Conservation (phyloP, 2,329 filamentous ascomycete species). For the Trichophyton mentagrophytes region DNA sequence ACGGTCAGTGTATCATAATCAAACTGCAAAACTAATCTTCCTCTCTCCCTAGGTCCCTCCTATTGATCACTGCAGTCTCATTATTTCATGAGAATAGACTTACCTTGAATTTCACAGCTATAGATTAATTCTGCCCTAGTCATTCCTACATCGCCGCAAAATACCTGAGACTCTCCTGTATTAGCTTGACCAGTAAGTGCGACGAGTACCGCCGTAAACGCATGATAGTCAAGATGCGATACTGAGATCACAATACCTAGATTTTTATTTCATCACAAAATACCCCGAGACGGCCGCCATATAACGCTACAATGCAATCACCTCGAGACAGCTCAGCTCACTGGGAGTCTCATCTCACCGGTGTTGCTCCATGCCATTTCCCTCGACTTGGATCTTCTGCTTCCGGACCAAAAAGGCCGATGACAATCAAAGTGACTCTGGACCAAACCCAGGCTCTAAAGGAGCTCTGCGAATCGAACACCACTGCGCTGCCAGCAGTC, state of each 20-base stretch:
- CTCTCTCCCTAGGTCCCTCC: neutral
- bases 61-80: neutral
- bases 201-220: neutral
- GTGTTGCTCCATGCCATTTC: slow-evolving; percentile 22
- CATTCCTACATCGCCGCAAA: neutral
- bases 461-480: slow-evolving; percentile 4
- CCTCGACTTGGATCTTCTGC: slow-evolving; percentile 23
- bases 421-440: slow-evolving; percentile 25
- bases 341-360: slow-evolving; percentile 9
- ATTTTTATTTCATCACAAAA: neutral
- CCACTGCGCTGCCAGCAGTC: slow-evolving; percentile 9
- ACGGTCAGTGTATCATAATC: slow-evolving; percentile 3
- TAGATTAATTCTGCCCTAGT: neutral
- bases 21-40: neutral
- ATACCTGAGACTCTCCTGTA: neutral
- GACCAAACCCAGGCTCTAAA: slow-evolving; percentile 18
- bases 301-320: neutral
- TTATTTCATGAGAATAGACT: neutral
- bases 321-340: neutral
- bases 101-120: neutral
- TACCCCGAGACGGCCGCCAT: neutral
- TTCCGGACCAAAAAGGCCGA: slow-evolving; percentile 22
- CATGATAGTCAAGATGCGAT: neutral
- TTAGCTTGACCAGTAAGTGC: neutral
- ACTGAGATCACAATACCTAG: neutral